Evolutionary conservation across 1,139 yeast species (phyloP), one percentile per base, ranked within the genome.

Genomic region (Hyphopichia buzzinii): DNA sequence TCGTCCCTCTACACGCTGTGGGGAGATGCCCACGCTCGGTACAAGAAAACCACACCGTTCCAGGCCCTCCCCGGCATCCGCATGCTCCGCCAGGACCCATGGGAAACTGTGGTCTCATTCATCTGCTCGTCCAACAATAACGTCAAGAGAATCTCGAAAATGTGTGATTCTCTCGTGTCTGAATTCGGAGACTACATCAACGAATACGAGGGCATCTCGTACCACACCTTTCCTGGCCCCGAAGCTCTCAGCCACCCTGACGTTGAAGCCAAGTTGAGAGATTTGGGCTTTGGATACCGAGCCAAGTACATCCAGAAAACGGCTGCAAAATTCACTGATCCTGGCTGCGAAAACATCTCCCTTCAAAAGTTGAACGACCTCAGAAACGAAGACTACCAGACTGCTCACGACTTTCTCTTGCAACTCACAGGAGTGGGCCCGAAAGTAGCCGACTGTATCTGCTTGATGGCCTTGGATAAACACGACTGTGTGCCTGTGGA

Each of bases 41-140:
- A 33, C 75, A 77, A 57, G 50, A 58, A 51, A 15, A 44, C 48
- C 12, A 59, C 70, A 2, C 68, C 72, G 2, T 71, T 71, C 46
- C 41, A 58, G 3, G 59, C 61, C 17, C 78, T 80, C 39, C 66
- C 68, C 3, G 98, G 98, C 0, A 81, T 90, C 19, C 65, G 97
- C 27, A 86, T 89, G 40, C 72, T 90, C 22, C 72, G 90, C 34
- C 97, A 92, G 57, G 96, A 90, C 46, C 98, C 98, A 0, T 92
- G 97, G 97, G 98, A 94, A 52, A 88, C 94, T 30, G 66, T 88
- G 32, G 64, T 92, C 15, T 84, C 94, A 2, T 92, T 92, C 48
- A 94, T 92, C 16, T 92, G 98, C 59, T 87, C 96, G 3, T 83
- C 96, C n/a, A 92, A 92, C 58, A 92, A 92, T 60, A 94, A 92